Conservation (phyloP, 139 green algal genomes). For the Eudorina sp. region DNA sequence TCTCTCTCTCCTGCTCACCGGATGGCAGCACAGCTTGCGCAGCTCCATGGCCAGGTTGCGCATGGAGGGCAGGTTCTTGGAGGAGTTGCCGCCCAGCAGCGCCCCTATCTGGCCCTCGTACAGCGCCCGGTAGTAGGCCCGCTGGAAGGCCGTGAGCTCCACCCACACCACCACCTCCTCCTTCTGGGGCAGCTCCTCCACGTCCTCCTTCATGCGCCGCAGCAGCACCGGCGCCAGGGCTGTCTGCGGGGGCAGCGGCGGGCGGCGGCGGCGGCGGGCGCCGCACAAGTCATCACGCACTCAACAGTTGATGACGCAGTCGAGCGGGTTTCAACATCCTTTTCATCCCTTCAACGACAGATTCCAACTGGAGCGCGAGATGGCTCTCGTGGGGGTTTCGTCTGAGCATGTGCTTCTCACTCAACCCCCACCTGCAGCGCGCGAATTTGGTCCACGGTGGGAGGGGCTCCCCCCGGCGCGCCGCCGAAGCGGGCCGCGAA, state of each 20-base stretch:
- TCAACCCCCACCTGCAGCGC: slow-evolving; percentile 67
- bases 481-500: slow-evolving; percentile 58
- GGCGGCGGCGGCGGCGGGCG: not conserved
- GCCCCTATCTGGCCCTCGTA: slow-evolving; percentile 76
- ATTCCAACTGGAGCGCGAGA: no score
- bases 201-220: slow-evolving; percentile 97
- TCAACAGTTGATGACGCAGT: no score
- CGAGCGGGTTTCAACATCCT: no score
- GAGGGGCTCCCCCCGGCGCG: slow-evolving; percentile 35
- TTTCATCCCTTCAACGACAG: no score
- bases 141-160: slow-evolving; percentile 89
- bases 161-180: slow-evolving; percentile 94
- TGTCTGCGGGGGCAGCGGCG: slow-evolving; percentile 55
- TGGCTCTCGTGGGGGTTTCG: no score
- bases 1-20: slow-evolving; percentile 73
- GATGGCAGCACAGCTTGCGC: slow-evolving; percentile 96
- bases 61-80: slow-evolving; percentile 84
- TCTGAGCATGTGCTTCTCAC: no score
- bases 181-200: slow-evolving; percentile 96
- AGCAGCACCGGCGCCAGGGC: slow-evolving; percentile 89
- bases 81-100: slow-evolving; percentile 68
- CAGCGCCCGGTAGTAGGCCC: slow-evolving; percentile 82
- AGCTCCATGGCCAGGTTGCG: slow-evolving; percentile 96
- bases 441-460: slow-evolving; percentile 78
- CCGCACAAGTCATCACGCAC: no score